A percentile compares a stretch with the other conserved stretches of the same genome.
These are phyloP conservation scores for Plenodomus biglobosus DNA, from an alignment of 2,329 filamentous ascomycete species.

Conservation along the genomic window DNA sequence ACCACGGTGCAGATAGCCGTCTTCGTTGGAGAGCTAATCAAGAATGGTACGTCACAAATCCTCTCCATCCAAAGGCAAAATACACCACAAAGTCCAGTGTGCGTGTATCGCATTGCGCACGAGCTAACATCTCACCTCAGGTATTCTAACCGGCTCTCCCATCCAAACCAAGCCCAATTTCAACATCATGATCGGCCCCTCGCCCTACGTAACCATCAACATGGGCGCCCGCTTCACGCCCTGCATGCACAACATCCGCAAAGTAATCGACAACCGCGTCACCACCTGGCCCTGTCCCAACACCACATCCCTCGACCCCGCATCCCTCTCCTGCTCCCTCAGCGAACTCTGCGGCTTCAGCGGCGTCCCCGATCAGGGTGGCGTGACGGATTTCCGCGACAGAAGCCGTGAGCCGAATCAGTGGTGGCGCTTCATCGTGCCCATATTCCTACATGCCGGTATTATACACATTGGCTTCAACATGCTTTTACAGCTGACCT, in stretches of 20 bases:
- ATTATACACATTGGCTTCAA: constrained; percentile 96
- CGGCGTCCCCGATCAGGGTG: constrained; percentile 68
- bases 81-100: too few species aligned
- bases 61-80: not conserved
- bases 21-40: constrained; percentile 85
- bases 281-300: constrained; percentile 80
- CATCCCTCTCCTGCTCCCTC: constrained; percentile 65
- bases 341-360: constrained; percentile 81
- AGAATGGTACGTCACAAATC: constrained; percentile 64
- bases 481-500: constrained; percentile 83
- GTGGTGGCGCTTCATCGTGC: constrained; percentile 94
- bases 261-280: constrained; percentile 57
- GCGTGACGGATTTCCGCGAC: constrained; percentile 55
- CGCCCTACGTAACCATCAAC: constrained; percentile 86
- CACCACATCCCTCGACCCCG: constrained; percentile 61
- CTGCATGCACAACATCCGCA: constrained; percentile 85
- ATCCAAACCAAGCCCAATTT: constrained; percentile 81
- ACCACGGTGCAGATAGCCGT: constrained; percentile 76
- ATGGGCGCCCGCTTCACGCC: constrained; percentile 92
- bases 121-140: constrained; percentile 48
- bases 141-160: constrained; percentile 72
- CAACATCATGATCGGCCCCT: constrained; percentile 97
- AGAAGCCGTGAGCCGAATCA: constrained; percentile 74
- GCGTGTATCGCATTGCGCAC: not conserved
- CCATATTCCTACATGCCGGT: constrained; percentile 94